A percentile compares a stretch with the other conserved stretches of the same genome.
phyloP scores from a whole-genome alignment of 129 eudicot species.

The Rutidosis leptorrhynchoides region DNA sequence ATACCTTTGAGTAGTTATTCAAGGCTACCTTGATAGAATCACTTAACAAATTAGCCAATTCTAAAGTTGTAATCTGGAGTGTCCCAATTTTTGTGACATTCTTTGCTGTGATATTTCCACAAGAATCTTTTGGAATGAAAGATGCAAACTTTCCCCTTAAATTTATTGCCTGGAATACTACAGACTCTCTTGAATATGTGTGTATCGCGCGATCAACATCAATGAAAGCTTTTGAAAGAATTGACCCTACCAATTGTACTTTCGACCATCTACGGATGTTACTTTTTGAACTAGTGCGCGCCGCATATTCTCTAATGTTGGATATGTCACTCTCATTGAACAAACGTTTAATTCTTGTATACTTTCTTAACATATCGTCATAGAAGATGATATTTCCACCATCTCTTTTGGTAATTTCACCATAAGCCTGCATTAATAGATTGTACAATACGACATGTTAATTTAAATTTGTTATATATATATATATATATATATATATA shows the following conservation, averaged over 20 bases:
- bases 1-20: slow-evolving; percentile 13
- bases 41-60: too few relatives aligned
- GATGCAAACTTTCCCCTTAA: slow-evolving; percentile 24
- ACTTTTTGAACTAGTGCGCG: too few relatives aligned
- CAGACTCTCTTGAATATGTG: slow-evolving; percentile 1
- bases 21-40: not conserved
- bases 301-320: not conserved
- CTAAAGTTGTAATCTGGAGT: not conserved
- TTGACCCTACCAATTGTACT: slow-evolving; percentile 17
- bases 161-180: slow-evolving; percentile 15
- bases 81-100: not conserved
- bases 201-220: slow-evolving; percentile 16
- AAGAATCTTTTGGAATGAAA: slow-evolving; percentile 19
- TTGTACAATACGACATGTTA: too few relatives aligned
- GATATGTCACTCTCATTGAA: slow-evolving; percentile 9
- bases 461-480: too few relatives aligned
- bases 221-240: slow-evolving; percentile 16
- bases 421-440: too few relatives aligned
- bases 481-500: too few relatives aligned
- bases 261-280: not conserved
- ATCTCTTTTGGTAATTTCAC: too few relatives aligned
- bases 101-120: slow-evolving; percentile 22
- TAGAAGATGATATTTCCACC: too few relatives aligned
- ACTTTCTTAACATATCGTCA: not conserved
- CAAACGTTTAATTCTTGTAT: not conserved